phyloP scores from a whole-genome alignment of 805 yeast species.

The Yamadazyma akitaensis region DNA sequence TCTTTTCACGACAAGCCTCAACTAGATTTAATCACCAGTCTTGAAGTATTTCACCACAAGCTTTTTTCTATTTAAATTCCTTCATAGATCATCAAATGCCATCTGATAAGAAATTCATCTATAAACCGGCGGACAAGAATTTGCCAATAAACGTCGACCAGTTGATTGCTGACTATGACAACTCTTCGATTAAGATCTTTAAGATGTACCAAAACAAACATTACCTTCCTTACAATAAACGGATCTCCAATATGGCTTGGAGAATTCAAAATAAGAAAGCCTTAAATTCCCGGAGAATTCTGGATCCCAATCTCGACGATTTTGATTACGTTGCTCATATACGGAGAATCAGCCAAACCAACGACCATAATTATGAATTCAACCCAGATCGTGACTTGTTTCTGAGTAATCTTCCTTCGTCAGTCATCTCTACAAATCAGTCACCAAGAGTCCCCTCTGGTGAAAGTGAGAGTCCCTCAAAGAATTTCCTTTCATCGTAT shows the following conservation, averaged over 20 bases:
- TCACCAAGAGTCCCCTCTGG: conserved; percentile 1
- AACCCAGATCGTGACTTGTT: background rate
- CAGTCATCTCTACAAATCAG: background rate
- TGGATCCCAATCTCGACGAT: conserved; percentile 34
- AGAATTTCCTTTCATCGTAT: conserved; percentile 34
- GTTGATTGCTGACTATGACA: conserved; percentile 31
- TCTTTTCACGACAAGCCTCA: no score
- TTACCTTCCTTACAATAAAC: conserved; percentile 40
- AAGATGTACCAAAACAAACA: conserved; percentile 41
- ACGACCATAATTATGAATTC: conserved; percentile 10
- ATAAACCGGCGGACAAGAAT: conserved; percentile 12
- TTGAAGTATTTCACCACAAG: no score
- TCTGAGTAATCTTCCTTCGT: background rate
- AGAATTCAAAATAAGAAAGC: conserved; percentile 39
- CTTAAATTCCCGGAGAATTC: background rate
- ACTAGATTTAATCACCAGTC: no score
- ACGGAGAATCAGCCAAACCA: conserved; percentile 39
- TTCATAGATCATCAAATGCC: conserved; percentile 2
- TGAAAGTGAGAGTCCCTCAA: background rate
- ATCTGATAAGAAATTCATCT: conserved; percentile 12
- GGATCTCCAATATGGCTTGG: conserved; percentile 45
- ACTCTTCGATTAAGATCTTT: conserved; percentile 34
- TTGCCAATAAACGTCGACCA: conserved; percentile 16
- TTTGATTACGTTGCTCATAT: conserved; percentile 47
- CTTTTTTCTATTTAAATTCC: background rate